Conservation (phyloP, 768 basidiomycete species). For the Lactarius vividus region DNA sequence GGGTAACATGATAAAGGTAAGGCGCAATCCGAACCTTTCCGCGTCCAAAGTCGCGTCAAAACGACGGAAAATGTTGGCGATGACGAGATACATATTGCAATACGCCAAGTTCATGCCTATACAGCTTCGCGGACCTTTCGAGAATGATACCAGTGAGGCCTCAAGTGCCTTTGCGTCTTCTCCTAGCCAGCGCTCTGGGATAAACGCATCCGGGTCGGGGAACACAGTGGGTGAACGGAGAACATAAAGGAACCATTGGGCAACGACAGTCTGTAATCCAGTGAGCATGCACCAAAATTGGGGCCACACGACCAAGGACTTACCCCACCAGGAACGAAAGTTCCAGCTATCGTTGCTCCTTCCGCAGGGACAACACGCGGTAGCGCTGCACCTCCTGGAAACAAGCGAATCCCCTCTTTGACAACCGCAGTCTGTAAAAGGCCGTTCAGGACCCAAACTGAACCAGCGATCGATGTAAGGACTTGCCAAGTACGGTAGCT, state of each 20-base stretch:
- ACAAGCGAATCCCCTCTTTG: constrained; percentile 7
- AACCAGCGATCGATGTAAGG: background rate
- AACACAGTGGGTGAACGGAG: background rate
- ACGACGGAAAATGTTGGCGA: constrained; percentile 2
- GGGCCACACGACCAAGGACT: background rate
- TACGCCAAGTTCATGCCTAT: constrained; percentile 6
- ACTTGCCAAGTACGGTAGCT: constrained; percentile 4
- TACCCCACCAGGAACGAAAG: background rate
- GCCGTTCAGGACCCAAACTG: background rate
- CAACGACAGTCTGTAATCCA: background rate
- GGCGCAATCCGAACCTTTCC: background rate
- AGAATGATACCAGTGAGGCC: background rate
- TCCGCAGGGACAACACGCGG: constrained; percentile 23
- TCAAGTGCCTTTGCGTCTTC: background rate
- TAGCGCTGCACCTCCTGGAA: constrained; percentile 3
- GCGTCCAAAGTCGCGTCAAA: constrained; percentile 1
- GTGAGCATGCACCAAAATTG: background rate
- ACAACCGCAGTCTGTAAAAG: constrained; percentile 1
- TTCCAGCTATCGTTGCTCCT: constrained; percentile 22
- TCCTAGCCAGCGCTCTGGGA: constrained; percentile 7
- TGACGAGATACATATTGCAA: background rate
- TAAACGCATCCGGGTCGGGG: background rate
- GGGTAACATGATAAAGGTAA: background rate
- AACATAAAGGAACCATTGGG: background rate
- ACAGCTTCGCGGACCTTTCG: constrained; percentile 6